Base-by-base conservation (phyloP, 345 rosid genomes). In the Dipteronia sinensis region DNA sequence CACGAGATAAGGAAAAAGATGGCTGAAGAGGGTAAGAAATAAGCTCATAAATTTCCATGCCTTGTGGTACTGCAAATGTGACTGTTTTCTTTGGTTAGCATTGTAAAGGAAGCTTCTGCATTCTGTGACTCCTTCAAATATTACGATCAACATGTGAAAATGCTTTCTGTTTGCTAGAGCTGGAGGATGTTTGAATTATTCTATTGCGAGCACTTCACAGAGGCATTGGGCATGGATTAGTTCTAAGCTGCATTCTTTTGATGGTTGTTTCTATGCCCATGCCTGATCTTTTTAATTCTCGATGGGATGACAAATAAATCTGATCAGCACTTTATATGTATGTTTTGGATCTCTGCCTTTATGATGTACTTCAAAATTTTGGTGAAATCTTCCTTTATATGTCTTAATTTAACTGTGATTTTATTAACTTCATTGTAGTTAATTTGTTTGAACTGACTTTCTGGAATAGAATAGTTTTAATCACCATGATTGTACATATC, bases 1-100 rank as follows among this genome's bases (percentile, higher is more conserved):
- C 92, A 85, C 19, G 97, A 93, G 85, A 91, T 93, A 29, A 88
- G 87, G 66, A 87, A 85, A 81, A 86, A 38, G 83, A 83, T 87
- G 78, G 88, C 88, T 22, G 88, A 84, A 72, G 88, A 68, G 67
- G 74, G 82, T 71, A 88, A 82, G 74, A 77, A 67, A 69, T 75
- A 49, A 77, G 63, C 25, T 53, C 5, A 27, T 34, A 44, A 2
- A 29, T 9, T 22, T 27, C 56, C 64, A 27, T 46, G 62, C 27
- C 27, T 31, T 12, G 17, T 49, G 31, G 61, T 56, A 59, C 7
- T 63, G 40, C 15, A 46, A 56, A 53, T 8, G 51, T 51, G 7
- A n/a, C 6, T 53, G n/a, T 51, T 75, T 23, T 68, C 20, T 29
- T 42, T 44, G 38, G 27, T 17, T 56, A 20, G 20, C 12, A 17